Base-by-base conservation (phyloP, 163 green algal genomes). In the Prototheca wickerhamii region DNA sequence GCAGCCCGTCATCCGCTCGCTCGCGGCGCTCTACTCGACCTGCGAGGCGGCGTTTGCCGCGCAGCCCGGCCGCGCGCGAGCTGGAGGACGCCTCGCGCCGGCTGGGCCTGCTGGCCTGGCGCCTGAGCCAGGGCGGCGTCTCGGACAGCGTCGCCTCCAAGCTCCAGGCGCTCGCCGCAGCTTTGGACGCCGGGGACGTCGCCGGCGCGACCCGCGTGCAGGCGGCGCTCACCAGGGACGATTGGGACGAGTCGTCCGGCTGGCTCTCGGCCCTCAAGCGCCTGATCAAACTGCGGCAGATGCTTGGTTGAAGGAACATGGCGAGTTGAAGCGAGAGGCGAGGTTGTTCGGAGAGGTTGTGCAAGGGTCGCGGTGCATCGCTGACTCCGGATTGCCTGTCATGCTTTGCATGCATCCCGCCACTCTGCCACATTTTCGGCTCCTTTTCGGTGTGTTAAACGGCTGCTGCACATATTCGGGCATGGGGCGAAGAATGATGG, bases 241-340 rank as follows among this genome's bases (percentile, higher is more conserved):
- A 97, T 73, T 99, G 93, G 91, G 91, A 97, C 65, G 93, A 98
- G 72, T 94, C 88, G 61, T 73, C 77, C 25, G 72, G 64, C 17
- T 99, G 89, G 90, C 75, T 99, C 50, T 92, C 86, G 20, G 88
- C 85, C 5, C 76, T 99, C 7, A 98, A 97, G 76, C 80, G 93
- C 5, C 79, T 99, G 23, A 87, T 98, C 63, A 98, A 97, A 79
- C 44, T 64, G 12, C 67, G 72, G 35, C 72, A 79, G 43, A 69
- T 57, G 31, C 58, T 72, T 37, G 65, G 50, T 30, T 72, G 59
- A 67, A 18, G 18, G 44, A 29, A 15, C 15, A 15, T 44, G 10
- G 37, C 10, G 10, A 15, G 37, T 44, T 1, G 37, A 44, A 44
- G 37, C 10, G 37, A 10, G 37, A 49, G 12, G 10, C 12, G 40